These are phyloP conservation scores for Saksenaea vasiformis DNA, from an alignment of 371 early-diverging fungal species.

Conservation along the genomic window DNA sequence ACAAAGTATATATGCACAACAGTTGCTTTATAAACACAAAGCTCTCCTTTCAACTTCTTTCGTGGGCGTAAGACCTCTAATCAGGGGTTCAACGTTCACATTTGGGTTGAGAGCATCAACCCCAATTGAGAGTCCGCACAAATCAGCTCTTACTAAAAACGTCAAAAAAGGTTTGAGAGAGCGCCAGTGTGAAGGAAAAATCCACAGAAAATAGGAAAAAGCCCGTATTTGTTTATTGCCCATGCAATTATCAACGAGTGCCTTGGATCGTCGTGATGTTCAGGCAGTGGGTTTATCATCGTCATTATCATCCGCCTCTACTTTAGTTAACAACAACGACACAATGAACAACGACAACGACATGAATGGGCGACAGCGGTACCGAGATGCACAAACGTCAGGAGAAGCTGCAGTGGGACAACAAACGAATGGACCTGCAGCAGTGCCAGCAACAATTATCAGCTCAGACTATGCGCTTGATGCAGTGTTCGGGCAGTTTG, in stretches of 20 bases:
- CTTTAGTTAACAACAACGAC: background rate
- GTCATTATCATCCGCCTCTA: background rate
- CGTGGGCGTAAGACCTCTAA: too few species aligned
- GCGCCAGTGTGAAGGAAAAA: too few species aligned
- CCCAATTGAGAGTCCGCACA: too few species aligned
- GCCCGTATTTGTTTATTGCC: background rate
- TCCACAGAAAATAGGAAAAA: too few species aligned
- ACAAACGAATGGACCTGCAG: background rate
- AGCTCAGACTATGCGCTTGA: constrained; percentile 53
- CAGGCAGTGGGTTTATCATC: constrained; percentile 2
- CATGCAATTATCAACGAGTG: background rate
- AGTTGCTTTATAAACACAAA: too few species aligned
- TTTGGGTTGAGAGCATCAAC: too few species aligned
- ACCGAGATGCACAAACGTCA: background rate
- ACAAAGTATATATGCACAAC: too few species aligned
- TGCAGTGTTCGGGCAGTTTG: constrained; percentile 48
- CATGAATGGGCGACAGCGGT: background rate
- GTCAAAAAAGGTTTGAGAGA: too few species aligned
- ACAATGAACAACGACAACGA: background rate
- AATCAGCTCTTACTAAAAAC: too few species aligned
- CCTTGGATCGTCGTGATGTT: constrained; percentile 1
- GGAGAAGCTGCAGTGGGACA: background rate
- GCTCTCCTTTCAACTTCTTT: too few species aligned
- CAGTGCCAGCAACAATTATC: constrained; percentile 11
- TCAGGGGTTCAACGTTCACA: too few species aligned